A percentile compares a stretch with the other conserved stretches of the same genome.
Evolutionary conservation across 345 rosid species (phyloP).

Genomic region (Salix suchowensis): DNA sequence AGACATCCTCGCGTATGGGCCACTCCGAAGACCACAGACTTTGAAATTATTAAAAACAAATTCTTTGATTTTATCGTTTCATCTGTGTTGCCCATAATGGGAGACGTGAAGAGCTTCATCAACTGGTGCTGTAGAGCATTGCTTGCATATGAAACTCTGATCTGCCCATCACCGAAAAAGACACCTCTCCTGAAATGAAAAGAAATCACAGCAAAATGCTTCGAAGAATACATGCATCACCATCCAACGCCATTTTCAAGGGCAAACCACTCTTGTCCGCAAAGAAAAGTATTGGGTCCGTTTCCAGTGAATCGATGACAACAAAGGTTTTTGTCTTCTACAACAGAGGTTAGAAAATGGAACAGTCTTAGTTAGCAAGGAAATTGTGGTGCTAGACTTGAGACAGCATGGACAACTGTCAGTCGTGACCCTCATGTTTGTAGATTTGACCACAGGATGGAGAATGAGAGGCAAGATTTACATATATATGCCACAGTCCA

Average conservation of each 20-base stretch:
- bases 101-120: neutral
- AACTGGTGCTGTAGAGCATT: neutral
- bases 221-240: neutral
- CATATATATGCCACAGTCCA: neutral
- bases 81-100: neutral
- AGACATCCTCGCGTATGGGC: neutral
- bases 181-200: neutral
- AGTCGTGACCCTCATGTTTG: neutral
- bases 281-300: neutral
- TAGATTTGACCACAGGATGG: neutral
- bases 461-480: neutral
- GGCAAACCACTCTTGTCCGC: neutral
- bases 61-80: neutral
- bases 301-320: neutral
- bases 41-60: neutral
- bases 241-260: neutral
- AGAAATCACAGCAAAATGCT: neutral
- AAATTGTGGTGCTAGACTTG: constrained; percentile 3
- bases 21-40: neutral
- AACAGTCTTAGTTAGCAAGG: neutral
- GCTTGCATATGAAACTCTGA: neutral
- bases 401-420: neutral
- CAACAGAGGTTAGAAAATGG: neutral
- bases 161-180: neutral
- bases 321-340: neutral